Base-by-base conservation (phyloP, 208 protist genomes). In the Naegleria lovaniensis region DNA sequence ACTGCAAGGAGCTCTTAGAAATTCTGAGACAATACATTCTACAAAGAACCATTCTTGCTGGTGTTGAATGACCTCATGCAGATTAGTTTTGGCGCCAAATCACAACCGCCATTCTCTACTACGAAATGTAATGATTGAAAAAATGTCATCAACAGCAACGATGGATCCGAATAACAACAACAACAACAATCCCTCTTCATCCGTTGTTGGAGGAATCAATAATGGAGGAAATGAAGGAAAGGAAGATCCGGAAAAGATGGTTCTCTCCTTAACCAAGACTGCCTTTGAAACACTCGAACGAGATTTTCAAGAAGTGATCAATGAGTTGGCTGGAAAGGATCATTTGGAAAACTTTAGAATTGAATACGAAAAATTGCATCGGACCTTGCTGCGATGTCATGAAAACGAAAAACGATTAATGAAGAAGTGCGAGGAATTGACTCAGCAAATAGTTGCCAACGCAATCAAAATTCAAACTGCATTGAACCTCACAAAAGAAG, bases 361-460 rank as follows among this genome's bases (percentile, higher is more conserved):
- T 41, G 98, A 99, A 93, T 99, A 99, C 92, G 98, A 99, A 75
- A 99, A 99, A 92, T 93, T 99, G 9, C 98, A 99, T 90, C 94
- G 97, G 9, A 96, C 98, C 1, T 94, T 99, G 40, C 95, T 97
- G 59, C 99, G 99, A 92, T 98, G 97, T 52, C 97, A 99, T 91
- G 98, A 99, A 85, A 98, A 96, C 83, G 98, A 99, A 93, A 98
- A 98, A 94, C 93, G 97, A 33, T 93, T 99, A 51, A 95, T 99
- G 25, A 93, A 96, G 85, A 98, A 98, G 92, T 97, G 96, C 83
- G 94, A 94, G 7, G 97, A 99, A 92, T 93, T 99, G 16, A 97
- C 97, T 87, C 91, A 96, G 5, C 97, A 99, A 93, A 97, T 99
- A 39, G 93, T 97, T 19, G 94, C 94, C 0, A 99, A 99, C 89